Evolutionary conservation across 2,329 filamentous ascomycete species (phyloP).

Genomic region (Hymenoscyphus linearis): DNA sequence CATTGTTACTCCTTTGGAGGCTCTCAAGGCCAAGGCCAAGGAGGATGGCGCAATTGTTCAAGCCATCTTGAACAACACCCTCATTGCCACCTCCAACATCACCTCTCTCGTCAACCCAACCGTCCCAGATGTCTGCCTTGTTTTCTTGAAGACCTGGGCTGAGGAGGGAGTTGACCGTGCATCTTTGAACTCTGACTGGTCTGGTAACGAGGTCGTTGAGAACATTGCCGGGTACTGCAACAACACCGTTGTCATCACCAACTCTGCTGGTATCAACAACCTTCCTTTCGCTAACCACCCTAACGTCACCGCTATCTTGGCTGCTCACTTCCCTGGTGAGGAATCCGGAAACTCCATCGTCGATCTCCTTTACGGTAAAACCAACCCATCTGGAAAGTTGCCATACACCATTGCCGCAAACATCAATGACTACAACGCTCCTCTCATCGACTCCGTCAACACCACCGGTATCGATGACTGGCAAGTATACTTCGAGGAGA

Average conservation of each 20-base stretch:
- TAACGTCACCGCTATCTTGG: constrained; percentile 69
- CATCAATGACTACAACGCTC: constrained; percentile 47
- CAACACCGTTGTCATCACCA: constrained; percentile 58
- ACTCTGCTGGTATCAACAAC: constrained; percentile 59
- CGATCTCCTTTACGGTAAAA: constrained; percentile 71
- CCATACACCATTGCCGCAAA: constrained; percentile 58
- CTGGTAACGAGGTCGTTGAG: constrained; percentile 22
- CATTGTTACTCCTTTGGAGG: constrained; percentile 49
- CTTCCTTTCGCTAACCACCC: constrained; percentile 70
- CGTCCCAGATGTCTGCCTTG: constrained; percentile 57
- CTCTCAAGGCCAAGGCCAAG: constrained; percentile 44
- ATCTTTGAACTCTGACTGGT: constrained; percentile 30
- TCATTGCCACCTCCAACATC: constrained; percentile 35
- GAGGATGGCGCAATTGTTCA: constrained; percentile 50
- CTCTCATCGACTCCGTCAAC: constrained; percentile 61
- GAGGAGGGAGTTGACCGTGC: constrained; percentile 63
- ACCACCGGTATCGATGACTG: constrained; percentile 69
- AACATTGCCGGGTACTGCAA: constrained; percentile 45
- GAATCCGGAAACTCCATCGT: constrained; percentile 76
- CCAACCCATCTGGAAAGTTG: constrained; percentile 70
- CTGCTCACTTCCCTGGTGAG: constrained; percentile 77
- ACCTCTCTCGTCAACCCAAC: constrained; percentile 36
- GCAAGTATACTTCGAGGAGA: constrained; percentile 44
- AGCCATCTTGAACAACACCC: constrained; percentile 45
- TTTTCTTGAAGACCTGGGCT: constrained; percentile 61